Base-by-base conservation (phyloP, 345 rosid species). In the Salix brachista region DNA sequence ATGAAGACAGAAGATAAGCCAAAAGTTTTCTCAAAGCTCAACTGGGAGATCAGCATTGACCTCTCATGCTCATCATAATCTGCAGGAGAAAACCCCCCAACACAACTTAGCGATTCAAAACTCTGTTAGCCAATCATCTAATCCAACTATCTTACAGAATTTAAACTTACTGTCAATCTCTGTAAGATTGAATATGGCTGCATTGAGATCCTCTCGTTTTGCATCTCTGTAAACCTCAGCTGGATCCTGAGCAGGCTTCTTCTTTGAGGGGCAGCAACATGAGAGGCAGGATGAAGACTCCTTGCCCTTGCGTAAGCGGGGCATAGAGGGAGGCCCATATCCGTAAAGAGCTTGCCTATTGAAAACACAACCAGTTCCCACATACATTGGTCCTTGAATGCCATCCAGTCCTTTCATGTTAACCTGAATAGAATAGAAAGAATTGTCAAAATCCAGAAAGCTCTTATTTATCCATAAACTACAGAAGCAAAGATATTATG, bases 391-490 rank as follows among this genome's bases (percentile, higher is more conserved):
- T 56, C 98, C 98, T 87, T 96, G 99, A 75, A 96, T 91, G 61
- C 98, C 99, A 86, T 96, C 99, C 74, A 91, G 85, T 6, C 98
- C 99, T 83, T 88, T 96, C 99, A 93, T 90, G 85, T 96, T 95
- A 75, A 95, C 95, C 98, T 95, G 91, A 54, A 46, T 56, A 37
- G 30, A 61, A 71, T 52, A 25, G 70, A 77, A 82, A 58, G 60
- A 66, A 69, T 69, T 56, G 44, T 78, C 32, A 69, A 67, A 41
- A 54, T 62, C 76, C 42, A 77, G 75, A 69, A 41, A 8, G 60
- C 71, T 60, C 39, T 62, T 67, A 71, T 23, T 41, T 41, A 69
- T 78, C 65, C n/a, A 39, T 37, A 41, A 41, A 18, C 67, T 25
- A 2, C 18, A 23, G 23, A 16, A 39, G 62, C 60, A 50, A 41